Evolutionary conservation across 305 asterid genomes (phyloP).

Genomic region (Fraxinus albicans): DNA sequence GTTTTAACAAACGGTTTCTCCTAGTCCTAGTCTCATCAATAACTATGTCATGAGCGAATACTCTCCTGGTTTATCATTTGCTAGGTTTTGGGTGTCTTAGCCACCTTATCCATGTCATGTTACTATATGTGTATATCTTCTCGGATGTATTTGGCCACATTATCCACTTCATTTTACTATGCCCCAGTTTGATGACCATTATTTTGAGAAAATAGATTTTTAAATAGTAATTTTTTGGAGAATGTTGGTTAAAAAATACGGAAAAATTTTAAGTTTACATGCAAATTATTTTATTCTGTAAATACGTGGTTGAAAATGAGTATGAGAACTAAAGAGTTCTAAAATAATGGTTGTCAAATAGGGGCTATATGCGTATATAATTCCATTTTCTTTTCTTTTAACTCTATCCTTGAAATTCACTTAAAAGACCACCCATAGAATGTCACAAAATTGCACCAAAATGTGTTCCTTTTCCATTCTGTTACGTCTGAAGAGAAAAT

Average conservation of each 20-base stretch:
- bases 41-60: not conserved
- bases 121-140: not conserved
- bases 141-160: not conserved
- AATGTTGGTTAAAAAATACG: too few relatives aligned
- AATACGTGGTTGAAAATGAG: not conserved
- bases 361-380: not conserved
- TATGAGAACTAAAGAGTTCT: not conserved
- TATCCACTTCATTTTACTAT: not conserved
- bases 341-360: not conserved
- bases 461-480: not conserved
- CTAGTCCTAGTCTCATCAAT: not conserved
- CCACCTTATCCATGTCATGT: not conserved
- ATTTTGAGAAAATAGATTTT: too few relatives aligned
- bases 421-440: not conserved
- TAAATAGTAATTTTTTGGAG: too few relatives aligned
- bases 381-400: not conserved
- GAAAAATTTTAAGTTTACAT: not conserved
- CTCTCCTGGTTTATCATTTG: not conserved
- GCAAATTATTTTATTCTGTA: not conserved
- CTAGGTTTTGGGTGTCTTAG: not conserved
- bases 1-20: not conserved
- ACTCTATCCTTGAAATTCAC: not conserved
- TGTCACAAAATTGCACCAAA: not conserved
- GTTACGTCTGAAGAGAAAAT: not conserved
- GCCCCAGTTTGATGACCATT: not conserved